A percentile compares a stretch with the other conserved stretches of the same genome.
Evolutionary conservation across 1,139 yeast genomes (phyloP).

Genomic region (Kodamaea fungicola): DNA sequence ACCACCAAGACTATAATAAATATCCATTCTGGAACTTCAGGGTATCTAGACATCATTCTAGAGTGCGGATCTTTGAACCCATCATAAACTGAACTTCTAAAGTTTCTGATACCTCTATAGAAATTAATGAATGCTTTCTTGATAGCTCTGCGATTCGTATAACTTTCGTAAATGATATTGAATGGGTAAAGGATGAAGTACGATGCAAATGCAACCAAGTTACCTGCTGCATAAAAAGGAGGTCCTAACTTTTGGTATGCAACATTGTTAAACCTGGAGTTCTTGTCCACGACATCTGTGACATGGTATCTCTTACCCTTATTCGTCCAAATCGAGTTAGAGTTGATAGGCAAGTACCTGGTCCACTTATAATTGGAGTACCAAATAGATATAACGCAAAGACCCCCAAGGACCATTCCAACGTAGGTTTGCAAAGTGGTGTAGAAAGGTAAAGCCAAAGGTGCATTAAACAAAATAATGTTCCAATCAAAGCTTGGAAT

Average conservation of each 20-base stretch:
- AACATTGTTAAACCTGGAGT: constrained; percentile 12
- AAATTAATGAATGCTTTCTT: constrained; percentile 8
- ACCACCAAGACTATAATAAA: constrained; percentile 13
- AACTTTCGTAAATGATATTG: constrained; percentile 11
- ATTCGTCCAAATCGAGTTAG: constrained; percentile 12
- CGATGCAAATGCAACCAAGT: constrained; percentile 16
- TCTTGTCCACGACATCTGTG: constrained; percentile 9
- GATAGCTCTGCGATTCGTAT: constrained; percentile 7
- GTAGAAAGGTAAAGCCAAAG: constrained; percentile 13
- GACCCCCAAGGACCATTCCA: constrained; percentile 13
- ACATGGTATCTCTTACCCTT: constrained; percentile 14
- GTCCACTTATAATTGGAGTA: constrained; percentile 17
- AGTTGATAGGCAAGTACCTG: constrained; percentile 16
- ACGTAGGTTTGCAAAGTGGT: constrained; percentile 11
- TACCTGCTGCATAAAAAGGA: constrained; percentile 37
- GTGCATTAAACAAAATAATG: constrained; percentile 9
- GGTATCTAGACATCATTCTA: constrained; percentile 13
- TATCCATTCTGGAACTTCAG: constrained; percentile 18
- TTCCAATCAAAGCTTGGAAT: constrained; percentile 19
- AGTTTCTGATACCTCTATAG: constrained; percentile 6
- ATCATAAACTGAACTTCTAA: constrained; percentile 10
- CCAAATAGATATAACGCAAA: constrained; percentile 13
- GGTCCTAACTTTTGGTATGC: constrained; percentile 31
- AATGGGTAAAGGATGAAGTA: constrained; percentile 17
- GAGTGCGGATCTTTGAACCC: constrained; percentile 16